phyloP scores from a whole-genome alignment of 1,284 basidiomycete genomes.

The Rhodotorula sp. region DNA sequence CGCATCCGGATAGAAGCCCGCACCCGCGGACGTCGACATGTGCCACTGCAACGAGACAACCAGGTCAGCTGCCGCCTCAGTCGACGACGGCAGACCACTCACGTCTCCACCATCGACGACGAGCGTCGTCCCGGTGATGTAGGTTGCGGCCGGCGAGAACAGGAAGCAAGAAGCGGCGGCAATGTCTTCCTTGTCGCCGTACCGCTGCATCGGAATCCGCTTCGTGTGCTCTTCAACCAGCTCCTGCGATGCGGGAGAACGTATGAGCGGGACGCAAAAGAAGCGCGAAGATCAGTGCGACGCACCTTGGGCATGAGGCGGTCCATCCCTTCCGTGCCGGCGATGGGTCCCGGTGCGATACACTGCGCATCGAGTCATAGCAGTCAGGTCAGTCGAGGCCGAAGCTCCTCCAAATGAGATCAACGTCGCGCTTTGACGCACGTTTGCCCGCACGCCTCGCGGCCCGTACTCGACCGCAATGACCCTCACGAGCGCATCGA shows the following conservation, averaged over 20 bases:
- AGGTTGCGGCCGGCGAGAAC: constrained; percentile 82
- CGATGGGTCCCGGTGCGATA: constrained; percentile 62
- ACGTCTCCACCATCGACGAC: constrained; percentile 44
- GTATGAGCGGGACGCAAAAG: neutral
- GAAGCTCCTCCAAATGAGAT: neutral
- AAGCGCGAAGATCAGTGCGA: neutral
- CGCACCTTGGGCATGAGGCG: constrained; percentile 61
- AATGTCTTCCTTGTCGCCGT: constrained; percentile 68
- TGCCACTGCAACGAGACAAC: constrained; percentile 1
- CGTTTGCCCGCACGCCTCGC: constrained; percentile 87
- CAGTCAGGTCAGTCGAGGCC: neutral
- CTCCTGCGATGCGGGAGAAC: constrained; percentile 5
- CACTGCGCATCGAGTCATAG: constrained; percentile 2
- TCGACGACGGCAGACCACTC: neutral
- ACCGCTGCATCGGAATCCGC: constrained; percentile 63
- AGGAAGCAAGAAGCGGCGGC: constrained; percentile 80
- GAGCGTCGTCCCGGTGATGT: constrained; percentile 40
- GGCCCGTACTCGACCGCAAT: constrained; percentile 93
- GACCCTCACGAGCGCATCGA: constrained; percentile 80
- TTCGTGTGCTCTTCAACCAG: neutral
- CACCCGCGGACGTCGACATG: neutral
- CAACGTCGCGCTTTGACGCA: constrained; percentile 48
- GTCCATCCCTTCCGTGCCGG: constrained; percentile 76
- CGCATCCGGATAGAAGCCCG: neutral
- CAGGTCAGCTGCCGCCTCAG: neutral